These are phyloP conservation scores for Globisporangium viniferum DNA, from an alignment of 352 stramenopile species.

Conservation along the genomic window DNA sequence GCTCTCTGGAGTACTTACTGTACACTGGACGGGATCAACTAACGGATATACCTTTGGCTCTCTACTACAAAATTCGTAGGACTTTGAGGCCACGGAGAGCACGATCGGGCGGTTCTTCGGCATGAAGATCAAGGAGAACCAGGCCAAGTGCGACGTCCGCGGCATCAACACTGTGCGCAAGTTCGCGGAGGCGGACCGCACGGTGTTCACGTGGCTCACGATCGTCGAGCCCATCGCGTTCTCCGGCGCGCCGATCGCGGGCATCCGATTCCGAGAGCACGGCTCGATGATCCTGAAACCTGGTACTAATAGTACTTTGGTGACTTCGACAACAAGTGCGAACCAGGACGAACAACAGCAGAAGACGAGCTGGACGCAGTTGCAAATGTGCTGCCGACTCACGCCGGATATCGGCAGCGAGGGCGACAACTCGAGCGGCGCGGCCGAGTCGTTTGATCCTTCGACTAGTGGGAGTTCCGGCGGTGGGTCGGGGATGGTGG, in stretches of 20 bases:
- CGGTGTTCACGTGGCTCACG: neutral
- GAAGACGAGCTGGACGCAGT: neutral
- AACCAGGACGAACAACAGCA: neutral
- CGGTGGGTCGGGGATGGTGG: neutral
- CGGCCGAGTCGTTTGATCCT: neutral
- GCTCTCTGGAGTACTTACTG: too few relatives aligned
- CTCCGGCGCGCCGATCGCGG: neutral
- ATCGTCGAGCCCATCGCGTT: conserved; percentile 1
- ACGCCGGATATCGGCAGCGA: neutral
- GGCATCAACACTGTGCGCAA: neutral
- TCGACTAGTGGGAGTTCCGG: neutral
- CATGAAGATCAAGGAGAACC: conserved; percentile 5
- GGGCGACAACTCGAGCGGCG: neutral
- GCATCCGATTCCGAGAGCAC: neutral
- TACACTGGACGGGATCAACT: neutral
- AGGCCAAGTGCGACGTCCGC: neutral
- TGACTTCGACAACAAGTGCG: neutral
- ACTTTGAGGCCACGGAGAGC: neutral
- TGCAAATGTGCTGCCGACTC: neutral
- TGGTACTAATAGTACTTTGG: neutral
- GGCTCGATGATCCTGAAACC: neutral
- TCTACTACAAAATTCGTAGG: neutral
- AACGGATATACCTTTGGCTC: too few relatives aligned
- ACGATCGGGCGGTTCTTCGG: neutral
- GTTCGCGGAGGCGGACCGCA: neutral